phyloP scores from a whole-genome alignment of 225 moss, liverwort and hornwort species.

The Lunularia cruciata region DNA sequence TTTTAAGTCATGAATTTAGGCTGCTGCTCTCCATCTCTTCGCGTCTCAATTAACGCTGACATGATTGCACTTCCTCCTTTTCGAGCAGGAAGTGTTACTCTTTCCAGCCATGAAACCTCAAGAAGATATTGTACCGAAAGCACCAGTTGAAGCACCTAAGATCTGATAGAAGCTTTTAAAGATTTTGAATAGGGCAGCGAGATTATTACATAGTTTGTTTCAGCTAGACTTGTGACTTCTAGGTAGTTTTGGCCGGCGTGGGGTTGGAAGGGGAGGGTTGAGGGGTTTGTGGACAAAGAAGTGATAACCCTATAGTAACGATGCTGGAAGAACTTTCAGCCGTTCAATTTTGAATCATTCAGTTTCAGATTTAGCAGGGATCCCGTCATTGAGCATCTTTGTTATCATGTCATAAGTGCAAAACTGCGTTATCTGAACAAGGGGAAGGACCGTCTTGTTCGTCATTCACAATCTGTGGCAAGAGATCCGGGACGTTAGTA shows the following conservation, averaged over 20 bases:
- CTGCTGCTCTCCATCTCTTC: too few species aligned
- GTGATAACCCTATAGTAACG: background rate
- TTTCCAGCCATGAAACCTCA: conserved; percentile 98
- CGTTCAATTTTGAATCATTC: conserved; percentile 14
- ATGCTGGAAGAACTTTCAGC: conserved; percentile 9
- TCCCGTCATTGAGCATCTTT: background rate
- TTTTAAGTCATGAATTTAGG: too few species aligned
- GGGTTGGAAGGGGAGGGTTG: background rate
- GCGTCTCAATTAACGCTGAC: too few species aligned
- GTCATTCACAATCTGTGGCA: too few species aligned
- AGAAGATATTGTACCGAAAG: conserved; percentile 49
- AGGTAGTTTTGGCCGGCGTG: background rate
- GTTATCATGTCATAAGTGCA: too few species aligned
- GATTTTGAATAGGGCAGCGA: background rate
- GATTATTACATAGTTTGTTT: background rate
- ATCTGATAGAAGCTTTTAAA: too few species aligned
- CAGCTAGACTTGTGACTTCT: background rate
- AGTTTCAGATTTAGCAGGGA: background rate
- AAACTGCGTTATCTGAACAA: too few species aligned
- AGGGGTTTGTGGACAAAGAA: background rate
- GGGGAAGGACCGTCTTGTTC: too few species aligned
- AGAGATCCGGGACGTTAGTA: too few species aligned
- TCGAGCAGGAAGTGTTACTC: conserved; percentile 76
- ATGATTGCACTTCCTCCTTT: background rate
- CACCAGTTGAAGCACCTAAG: conserved; percentile 17